These are phyloP conservation scores for Marchantia polymorpha DNA, from an alignment of 225 moss, liverwort and hornwort genomes.

Conservation along the genomic window DNA sequence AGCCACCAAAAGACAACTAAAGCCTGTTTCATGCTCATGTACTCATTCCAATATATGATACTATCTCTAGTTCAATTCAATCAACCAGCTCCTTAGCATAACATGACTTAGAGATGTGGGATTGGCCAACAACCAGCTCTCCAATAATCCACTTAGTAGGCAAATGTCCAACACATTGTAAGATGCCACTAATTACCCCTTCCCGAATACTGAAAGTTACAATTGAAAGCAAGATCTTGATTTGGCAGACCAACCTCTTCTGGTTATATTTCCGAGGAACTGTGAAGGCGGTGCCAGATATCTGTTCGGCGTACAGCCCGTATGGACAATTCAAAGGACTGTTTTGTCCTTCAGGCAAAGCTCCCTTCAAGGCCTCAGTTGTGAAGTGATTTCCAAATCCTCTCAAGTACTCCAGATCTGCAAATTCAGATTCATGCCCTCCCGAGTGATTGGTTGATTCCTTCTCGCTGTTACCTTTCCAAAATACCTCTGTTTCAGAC, in stretches of 20 bases:
- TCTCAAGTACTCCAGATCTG: conserved; percentile 55
- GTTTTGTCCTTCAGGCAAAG: conserved; percentile 82
- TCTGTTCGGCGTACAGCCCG: conserved; percentile 91
- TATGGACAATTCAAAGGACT: conserved; percentile 89
- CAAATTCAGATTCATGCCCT: conserved; percentile 35
- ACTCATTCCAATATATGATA: too few species aligned
- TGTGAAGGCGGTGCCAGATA: conserved; percentile 92
- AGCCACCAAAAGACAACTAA: too few species aligned
- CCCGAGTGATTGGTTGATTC: background rate
- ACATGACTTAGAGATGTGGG: too few species aligned
- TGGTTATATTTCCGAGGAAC: conserved; percentile 84
- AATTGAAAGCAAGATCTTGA: background rate
- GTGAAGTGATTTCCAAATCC: conserved; percentile 85
- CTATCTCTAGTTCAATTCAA: too few species aligned
- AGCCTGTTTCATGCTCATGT: too few species aligned
- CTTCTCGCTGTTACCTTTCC: background rate
- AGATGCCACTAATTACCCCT: background rate
- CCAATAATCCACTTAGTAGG: too few species aligned
- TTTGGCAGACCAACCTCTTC: conserved; percentile 45
- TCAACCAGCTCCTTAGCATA: too few species aligned
- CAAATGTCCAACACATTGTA: background rate
- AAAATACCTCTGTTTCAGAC: background rate
- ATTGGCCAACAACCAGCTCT: too few species aligned
- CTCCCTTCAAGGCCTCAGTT: conserved; percentile 71
- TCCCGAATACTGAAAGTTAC: background rate